These are phyloP conservation scores for Schwanniomyces occidentalis DNA, from an alignment of 805 yeast species.

Conservation along the genomic window DNA sequence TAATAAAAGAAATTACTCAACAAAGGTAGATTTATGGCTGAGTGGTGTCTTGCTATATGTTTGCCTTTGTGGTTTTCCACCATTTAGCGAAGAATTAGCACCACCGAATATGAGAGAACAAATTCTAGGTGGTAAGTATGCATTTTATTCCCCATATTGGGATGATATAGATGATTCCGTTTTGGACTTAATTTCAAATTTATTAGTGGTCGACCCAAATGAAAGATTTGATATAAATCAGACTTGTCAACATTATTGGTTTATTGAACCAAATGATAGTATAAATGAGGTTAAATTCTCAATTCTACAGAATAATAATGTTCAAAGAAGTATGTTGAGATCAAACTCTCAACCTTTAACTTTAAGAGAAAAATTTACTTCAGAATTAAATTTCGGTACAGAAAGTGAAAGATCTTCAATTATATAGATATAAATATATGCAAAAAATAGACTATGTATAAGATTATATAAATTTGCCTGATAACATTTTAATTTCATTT, in stretches of 20 bases:
- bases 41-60: constrained; percentile 77
- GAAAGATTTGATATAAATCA: constrained; percentile 42
- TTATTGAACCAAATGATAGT: constrained; percentile 16
- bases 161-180: constrained; percentile 67
- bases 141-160: constrained; percentile 80
- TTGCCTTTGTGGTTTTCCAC: constrained; percentile 82
- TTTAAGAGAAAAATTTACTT: constrained; percentile 24
- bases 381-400: constrained; percentile 16
- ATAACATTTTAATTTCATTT: constrained; percentile 9
- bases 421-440: constrained; percentile 8
- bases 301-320: too few species aligned
- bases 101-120: constrained; percentile 81
- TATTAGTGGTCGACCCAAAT: constrained; percentile 55
- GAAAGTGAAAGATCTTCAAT: constrained; percentile 9
- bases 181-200: constrained; percentile 61
- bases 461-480: neutral
- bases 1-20: constrained; percentile 60
- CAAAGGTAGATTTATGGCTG: constrained; percentile 81
- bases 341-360: constrained; percentile 30
- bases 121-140: constrained; percentile 63
- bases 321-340: constrained; percentile 18
- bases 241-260: constrained; percentile 48
- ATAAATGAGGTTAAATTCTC: neutral
- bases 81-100: constrained; percentile 77
- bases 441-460: constrained; percentile 5